A percentile compares a stretch with the other conserved stretches of the same genome.
phyloP scores from a whole-genome alignment of 2,329 filamentous ascomycete genomes.

The Aspergillus novoparasiticus region DNA sequence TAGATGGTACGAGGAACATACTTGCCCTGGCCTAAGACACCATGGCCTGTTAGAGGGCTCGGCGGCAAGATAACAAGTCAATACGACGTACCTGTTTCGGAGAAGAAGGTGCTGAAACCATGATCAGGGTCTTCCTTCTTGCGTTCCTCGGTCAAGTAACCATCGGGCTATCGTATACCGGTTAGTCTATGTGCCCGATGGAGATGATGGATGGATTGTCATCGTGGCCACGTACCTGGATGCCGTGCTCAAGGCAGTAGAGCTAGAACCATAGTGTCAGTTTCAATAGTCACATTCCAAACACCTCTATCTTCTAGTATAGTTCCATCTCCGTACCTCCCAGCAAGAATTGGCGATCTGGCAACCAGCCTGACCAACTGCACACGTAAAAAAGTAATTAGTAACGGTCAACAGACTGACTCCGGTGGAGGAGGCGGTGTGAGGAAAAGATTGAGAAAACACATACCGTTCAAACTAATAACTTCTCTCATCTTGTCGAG shows the following conservation, averaged over 20 bases:
- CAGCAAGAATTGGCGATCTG: slow-evolving; percentile 99
- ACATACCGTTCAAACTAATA: slow-evolving; percentile 96
- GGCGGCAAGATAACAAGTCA: slow-evolving; percentile 2
- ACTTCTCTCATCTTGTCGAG: slow-evolving; percentile 91
- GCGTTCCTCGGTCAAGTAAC: slow-evolving; percentile 97
- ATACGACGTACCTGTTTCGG: slow-evolving; percentile 81
- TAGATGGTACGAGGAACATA: slow-evolving; percentile 99
- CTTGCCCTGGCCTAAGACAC: slow-evolving; percentile 83
- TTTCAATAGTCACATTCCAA: slow-evolving; percentile 16
- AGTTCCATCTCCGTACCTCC: slow-evolving; percentile 68
- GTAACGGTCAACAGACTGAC: slow-evolving; percentile 21
- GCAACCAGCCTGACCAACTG: slow-evolving; percentile 99
- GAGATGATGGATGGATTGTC: background rate
- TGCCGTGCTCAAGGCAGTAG: slow-evolving; percentile 99
- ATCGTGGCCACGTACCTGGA: slow-evolving; percentile 70
- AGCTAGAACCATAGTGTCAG: slow-evolving; percentile 64
- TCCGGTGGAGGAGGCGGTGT: background rate
- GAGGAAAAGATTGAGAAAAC: slow-evolving; percentile 12
- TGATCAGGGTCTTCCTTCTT: slow-evolving; percentile 91
- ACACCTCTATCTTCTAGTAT: slow-evolving; percentile 5
- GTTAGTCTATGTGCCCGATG: background rate
- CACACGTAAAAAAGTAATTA: slow-evolving; percentile 27
- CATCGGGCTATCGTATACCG: slow-evolving; percentile 74
- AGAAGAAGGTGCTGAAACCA: slow-evolving; percentile 99
- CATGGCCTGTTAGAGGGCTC: slow-evolving; percentile 17